Base-by-base conservation (phyloP, 2,329 filamentous ascomycete species). In the Trichoderma gracile region DNA sequence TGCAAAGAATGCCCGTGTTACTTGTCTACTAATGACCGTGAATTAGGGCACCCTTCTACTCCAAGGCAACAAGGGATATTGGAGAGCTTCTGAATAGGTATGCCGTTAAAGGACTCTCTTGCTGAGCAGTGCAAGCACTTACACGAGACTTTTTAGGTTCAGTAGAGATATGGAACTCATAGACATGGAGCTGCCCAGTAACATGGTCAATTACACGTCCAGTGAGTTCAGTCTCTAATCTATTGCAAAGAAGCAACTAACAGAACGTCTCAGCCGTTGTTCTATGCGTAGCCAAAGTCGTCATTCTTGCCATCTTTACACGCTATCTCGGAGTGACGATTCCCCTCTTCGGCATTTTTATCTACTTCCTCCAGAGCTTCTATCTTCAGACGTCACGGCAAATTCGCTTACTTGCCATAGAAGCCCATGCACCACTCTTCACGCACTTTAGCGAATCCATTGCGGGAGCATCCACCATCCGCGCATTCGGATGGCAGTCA, bases 291-390 rank as follows among this genome's bases (percentile, higher is more conserved):
- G 42, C 57, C 30, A 62, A 54, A 55, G 46, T 57, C 45, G 33
- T 63, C 21, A 45, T 65, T 4, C 40, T 63, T 1, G 52, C 64
- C 15, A 33, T 65, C 10, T 65, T 65, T 15, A 54, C 45, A n/a
- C 54, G 55, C 19, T 67, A 67, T 21, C 53, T 66, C 1, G 53
- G 46, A 12, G 59, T 60, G 7, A 62, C 64, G 15, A 54, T 67
- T 3, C 66, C 66, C 12, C 25, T 67, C 19, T 58, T 65, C 21
- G 54, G 54, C 5, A 9, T n/a, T 6, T 21, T 47, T 45, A 15
- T 67, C 25, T 63, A 42, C 30, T 60, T 67, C 10, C 19, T 73
- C 7, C 71, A 73, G 25, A 59, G 42, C 7, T 69, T 69, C 43
- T 73, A 73, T 60, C 56, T 68, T 14, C 55, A 62, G 15, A 67